Conservation (phyloP, 2,329 filamentous ascomycete species). For the Colletotrichum tamarilloi region DNA sequence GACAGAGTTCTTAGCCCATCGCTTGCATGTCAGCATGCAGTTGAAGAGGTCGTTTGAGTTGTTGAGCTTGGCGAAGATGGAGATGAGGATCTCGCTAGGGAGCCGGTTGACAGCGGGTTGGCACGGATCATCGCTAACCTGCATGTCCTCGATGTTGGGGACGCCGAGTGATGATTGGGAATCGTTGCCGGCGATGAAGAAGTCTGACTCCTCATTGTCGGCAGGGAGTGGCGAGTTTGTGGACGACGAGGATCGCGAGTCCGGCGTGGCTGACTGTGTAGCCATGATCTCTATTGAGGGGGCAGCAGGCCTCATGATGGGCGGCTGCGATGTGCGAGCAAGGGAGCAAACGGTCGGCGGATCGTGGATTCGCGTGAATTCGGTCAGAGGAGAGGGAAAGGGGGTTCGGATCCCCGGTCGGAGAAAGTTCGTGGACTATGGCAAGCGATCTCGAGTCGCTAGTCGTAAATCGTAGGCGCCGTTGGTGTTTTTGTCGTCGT, state of each 20-base stretch:
- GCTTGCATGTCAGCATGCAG: conserved; percentile 94
- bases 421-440: not conserved
- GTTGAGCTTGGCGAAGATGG: conserved; percentile 87
- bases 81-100: conserved; percentile 94
- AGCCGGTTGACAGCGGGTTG: conserved; percentile 85
- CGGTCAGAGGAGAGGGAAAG: conserved; percentile 15
- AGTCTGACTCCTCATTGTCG: conserved; percentile 93
- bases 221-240: conserved; percentile 80
- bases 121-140: conserved; percentile 73
- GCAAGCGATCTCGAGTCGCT: not conserved
- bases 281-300: conserved; percentile 44
- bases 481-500: conserved; percentile 8
- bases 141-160: conserved; percentile 80
- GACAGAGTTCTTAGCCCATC: conserved; percentile 92
- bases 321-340: conserved; percentile 16
- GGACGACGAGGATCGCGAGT: conserved; percentile 72
- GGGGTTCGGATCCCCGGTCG: conserved; percentile 30
- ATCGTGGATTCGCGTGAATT: conserved; percentile 22
- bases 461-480: not conserved
- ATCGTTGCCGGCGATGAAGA: conserved; percentile 89
- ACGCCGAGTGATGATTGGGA: conserved; percentile 91
- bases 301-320: conserved; percentile 41
- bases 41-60: conserved; percentile 81
- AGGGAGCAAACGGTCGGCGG: conserved; percentile 12
- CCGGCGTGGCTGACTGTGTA: conserved; percentile 42